Base-by-base conservation (phyloP, 306 rosid species). In the Spatholobus suberectus region DNA sequence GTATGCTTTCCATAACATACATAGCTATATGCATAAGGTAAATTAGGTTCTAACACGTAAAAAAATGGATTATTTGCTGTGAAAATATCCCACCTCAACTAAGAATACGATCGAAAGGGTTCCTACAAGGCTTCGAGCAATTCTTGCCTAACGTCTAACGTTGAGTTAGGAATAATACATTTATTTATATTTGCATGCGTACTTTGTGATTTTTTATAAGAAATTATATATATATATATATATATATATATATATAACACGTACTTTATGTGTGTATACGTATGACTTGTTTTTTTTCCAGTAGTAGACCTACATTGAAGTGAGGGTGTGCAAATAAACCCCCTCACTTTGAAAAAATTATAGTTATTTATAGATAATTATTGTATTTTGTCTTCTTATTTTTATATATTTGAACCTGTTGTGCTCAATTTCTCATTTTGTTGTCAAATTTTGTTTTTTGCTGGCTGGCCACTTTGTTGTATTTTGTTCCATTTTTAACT, bases 1-100 rank as follows among this genome's bases (percentile, higher is more conserved):
- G 98, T 94, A 87, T 70, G 86, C 59, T 51, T 69, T 52, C 37
- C 57, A 26, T 0, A 8, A 14, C 40, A 27, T 7, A 10, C 51
- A 61, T 38, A 0, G 4, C 20, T 46, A 49, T 49, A 55, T 21
- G 17, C 23, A 15, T 32, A 15, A 5, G 0, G 7, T 24, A 12
- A 24, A 24, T 58, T 26, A 11, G 4, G 0, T 58, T 24, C 66
- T 23, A 0, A 13, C 13, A 27, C 13, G 9, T 27, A 17, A 32
- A 63, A 29, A 21, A 24, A 58, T 24, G 6, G 1, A 58, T 10
- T 12, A 66, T 35, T 35, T 66, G 27, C 8, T 17, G 12, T 17
- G 7, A 3, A 35, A 8, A 8, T 8, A 4, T 8, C 44, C 6
- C 14, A 32, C 12, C 24, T 63, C 5, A 15, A 32, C 24, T 15